Base-by-base conservation (phyloP, 1,284 basidiomycete species). In the Kwoniella shivajii region DNA sequence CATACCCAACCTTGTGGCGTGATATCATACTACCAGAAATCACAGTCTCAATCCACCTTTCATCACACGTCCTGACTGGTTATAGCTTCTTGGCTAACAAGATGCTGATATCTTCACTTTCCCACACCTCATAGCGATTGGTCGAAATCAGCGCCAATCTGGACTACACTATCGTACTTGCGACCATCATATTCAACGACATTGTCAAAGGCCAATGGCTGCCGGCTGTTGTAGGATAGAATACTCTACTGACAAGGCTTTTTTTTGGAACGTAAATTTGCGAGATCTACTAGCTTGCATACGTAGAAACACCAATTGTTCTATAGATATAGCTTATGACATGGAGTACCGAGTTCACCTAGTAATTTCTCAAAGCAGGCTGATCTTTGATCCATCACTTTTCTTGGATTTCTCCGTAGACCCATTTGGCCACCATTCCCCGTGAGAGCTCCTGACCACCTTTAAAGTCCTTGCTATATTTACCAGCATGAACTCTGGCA, bases 341-440 rank as follows among this genome's bases (percentile, higher is more conserved):
- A n/a, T n/a, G n/a, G n/a, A n/a, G n/a, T 36, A 36, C 34, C n/a
- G 24, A 29, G 27, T 3, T 13, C 10, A 43, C 27, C 6, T 34
- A 47, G 38, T 47, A 54, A 22, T 54, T 54, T 14, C 52, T 45
- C 36, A 54, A 30, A n/a, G 45, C 52, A 24, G 52, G 52, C 34
- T 54, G 52, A 33, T 54, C 30, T 14, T 30, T 20, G 6, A 54
- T 41, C 52, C 52, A 54, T 11, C 33, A 14, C n/a, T 29, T 22
- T 18, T 54, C 18, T 18, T 31, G 6, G 7, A 48, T 48, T 26
- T 54, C 52, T 18, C 33, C 26, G 10, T 33, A 54, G 9, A 46
- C 20, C 52, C 52, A 54, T 34, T 30, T 38, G 5, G 43, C 52
- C 45, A 54, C 7, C 37, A 44, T 54, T 24, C 33, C 45, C 14